Evolutionary conservation across 1,284 basidiomycete species (phyloP).

Genomic region (Paramarasmius palmivorus): DNA sequence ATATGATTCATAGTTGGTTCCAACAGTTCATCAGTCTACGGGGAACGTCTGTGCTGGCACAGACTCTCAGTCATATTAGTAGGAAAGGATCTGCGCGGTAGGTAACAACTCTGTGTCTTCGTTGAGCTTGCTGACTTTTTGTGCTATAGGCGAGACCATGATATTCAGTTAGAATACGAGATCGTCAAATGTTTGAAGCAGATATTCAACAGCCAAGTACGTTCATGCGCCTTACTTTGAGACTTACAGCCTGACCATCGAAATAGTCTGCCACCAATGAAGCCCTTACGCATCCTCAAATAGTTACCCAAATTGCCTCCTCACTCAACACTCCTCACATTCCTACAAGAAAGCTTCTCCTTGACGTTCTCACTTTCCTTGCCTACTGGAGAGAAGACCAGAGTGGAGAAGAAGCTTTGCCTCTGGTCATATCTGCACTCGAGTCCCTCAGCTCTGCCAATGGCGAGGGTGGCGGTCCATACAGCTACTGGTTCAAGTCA

Average conservation of each 20-base stretch:
- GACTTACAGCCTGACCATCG: conserved; percentile 7
- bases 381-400: conserved; percentile 71
- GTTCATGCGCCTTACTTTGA: conserved; percentile 22
- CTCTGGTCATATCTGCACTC: conserved; percentile 62
- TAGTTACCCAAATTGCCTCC: conserved; percentile 82
- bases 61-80: conserved; percentile 76
- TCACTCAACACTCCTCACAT: conserved; percentile 86
- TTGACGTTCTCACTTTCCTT: conserved; percentile 75
- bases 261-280: conserved; percentile 73
- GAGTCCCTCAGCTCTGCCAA: conserved; percentile 69
- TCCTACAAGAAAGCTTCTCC: conserved; percentile 76
- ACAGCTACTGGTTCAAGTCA: conserved; percentile 90
- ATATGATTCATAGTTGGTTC: conserved; percentile 67
- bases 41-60: conserved; percentile 85
- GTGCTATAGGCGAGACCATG: conserved; percentile 61
- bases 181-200: conserved; percentile 86
- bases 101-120: conserved; percentile 17
- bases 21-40: conserved; percentile 76
- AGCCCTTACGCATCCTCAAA: conserved; percentile 74
- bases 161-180: conserved; percentile 84
- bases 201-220: conserved; percentile 78
- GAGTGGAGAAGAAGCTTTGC: conserved; percentile 50
- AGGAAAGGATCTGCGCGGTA: conserved; percentile 66
- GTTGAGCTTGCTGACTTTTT: conserved; percentile 9
- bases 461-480: conserved; percentile 61